Conservation (phyloP, 805 yeast genomes). For the Pichia membranifaciens region DNA sequence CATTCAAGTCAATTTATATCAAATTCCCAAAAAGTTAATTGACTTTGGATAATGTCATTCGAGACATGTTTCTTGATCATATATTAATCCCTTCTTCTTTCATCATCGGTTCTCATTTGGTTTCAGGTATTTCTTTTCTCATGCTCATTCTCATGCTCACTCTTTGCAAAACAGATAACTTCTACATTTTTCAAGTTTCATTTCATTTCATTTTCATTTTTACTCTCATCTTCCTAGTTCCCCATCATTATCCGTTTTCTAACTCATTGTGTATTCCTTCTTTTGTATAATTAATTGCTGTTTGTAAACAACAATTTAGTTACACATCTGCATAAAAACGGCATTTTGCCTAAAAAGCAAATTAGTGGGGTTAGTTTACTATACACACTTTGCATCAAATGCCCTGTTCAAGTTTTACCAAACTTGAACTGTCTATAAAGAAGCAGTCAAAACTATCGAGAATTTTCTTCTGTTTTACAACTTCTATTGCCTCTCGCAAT, state of each 20-base stretch:
- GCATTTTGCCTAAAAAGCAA: no score
- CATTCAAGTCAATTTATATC: background rate
- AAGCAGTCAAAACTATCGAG: background rate
- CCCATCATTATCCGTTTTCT: background rate
- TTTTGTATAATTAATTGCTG: background rate
- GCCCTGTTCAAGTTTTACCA: no score
- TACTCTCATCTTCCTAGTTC: background rate
- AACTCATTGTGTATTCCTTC: background rate
- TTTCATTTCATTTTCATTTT: background rate
- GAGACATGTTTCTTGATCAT: conserved; percentile 20
- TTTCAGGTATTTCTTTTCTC: background rate
- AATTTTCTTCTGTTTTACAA: background rate
- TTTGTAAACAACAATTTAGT: no score
- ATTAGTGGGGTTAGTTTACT: no score
- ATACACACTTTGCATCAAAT: no score
- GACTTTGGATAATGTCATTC: no score
- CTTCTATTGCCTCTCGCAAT: background rate
- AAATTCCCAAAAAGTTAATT: background rate
- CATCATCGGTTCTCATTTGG: background rate
- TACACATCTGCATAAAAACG: no score
- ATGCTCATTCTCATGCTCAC: no score
- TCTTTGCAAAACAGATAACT: background rate
- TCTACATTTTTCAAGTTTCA: background rate
- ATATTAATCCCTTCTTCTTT: background rate
- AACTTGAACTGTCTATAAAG: background rate